A percentile compares a stretch with the other conserved stretches of the same genome.
Evolutionary conservation across 805 yeast genomes (phyloP).

Genomic region (Candida namnaoensis): DNA sequence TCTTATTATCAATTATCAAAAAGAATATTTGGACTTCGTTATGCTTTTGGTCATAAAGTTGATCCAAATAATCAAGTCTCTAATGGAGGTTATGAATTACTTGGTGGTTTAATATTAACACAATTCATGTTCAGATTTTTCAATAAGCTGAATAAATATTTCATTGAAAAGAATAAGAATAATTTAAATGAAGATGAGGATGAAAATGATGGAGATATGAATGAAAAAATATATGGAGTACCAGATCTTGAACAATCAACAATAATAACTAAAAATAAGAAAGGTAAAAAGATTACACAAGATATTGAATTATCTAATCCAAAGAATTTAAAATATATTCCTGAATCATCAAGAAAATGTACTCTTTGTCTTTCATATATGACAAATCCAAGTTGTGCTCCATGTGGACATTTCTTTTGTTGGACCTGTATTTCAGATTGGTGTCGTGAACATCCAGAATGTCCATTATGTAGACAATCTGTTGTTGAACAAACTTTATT

Average conservation of each 20-base stretch:
- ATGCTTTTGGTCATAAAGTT: constrained; percentile 61
- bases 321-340: constrained; percentile 52
- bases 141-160: constrained; percentile 3
- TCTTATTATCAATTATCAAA: constrained; percentile 73
- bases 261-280: constrained; percentile 4
- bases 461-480: constrained; percentile 82
- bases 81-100: constrained; percentile 60
- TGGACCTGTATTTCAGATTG: constrained; percentile 88
- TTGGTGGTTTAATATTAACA: constrained; percentile 54
- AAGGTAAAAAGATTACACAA: constrained; percentile 1
- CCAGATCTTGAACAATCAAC: constrained; percentile 1
- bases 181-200: constrained; percentile 6
- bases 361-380: constrained; percentile 77
- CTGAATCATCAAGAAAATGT: constrained; percentile 64
- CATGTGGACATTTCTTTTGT: constrained; percentile 91
- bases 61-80: constrained; percentile 29
- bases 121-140: constrained; percentile 39
- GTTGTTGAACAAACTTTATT: constrained; percentile 28
- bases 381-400: constrained; percentile 76
- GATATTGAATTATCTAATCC: constrained; percentile 52
- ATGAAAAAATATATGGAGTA: constrained; percentile 3
- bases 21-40: constrained; percentile 71
- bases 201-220: constrained; percentile 5
- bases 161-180: neutral
- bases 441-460: constrained; percentile 81